Evolutionary conservation across 139 green algal species (phyloP), one percentile per base, ranked within the genome.

Genomic region (Microglena sp.): DNA sequence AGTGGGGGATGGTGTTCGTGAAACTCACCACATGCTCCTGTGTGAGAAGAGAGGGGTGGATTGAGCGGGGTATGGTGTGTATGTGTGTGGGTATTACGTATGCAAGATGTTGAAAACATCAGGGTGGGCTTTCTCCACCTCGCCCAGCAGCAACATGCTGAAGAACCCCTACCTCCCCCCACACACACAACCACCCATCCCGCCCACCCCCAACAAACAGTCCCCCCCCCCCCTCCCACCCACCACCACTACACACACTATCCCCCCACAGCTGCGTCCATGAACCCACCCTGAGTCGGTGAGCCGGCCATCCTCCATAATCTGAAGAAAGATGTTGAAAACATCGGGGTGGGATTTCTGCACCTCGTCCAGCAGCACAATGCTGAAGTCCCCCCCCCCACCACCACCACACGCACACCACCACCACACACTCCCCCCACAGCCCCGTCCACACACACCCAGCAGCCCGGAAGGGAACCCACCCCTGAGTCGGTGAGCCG

Each of bases 261-360:
- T 50, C n/a, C n/a, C n/a, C n/a, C n/a, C 15, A 18, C 40, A 50
- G 40, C 40, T 50, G 40, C 40, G 18, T 18, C 40, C 40, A 50
- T 11, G 15, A 50, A 70, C 1, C 36, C 74, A 68, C 70, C 78
- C 69, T 66, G 76, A 89, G 78, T 96, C 90, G 1, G 89, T 97
- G 21, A 97, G 77, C 21, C 86, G 70, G 7, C 92, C 92, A 64
- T 97, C 92, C 76, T 97, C 92, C 69, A 97, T 72, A 59, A 97
- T 79, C 78, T 97, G 90, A 61, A 98, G 87, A 66, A 98, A 80
- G 35, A 99, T 76, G 75, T 93, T 95, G 83, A 98, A 96, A 35
- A 99, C 91, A 69, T 99, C 94, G 1, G 94, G 94, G 82, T 99
- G 94, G 35, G 94, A 94, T 78, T 99, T 99, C 77, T 99, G 94